Evolutionary conservation across 2,329 filamentous ascomycete genomes (phyloP), one percentile per base, ranked within the genome.

Genomic region (Botrytis cinerea): DNA sequence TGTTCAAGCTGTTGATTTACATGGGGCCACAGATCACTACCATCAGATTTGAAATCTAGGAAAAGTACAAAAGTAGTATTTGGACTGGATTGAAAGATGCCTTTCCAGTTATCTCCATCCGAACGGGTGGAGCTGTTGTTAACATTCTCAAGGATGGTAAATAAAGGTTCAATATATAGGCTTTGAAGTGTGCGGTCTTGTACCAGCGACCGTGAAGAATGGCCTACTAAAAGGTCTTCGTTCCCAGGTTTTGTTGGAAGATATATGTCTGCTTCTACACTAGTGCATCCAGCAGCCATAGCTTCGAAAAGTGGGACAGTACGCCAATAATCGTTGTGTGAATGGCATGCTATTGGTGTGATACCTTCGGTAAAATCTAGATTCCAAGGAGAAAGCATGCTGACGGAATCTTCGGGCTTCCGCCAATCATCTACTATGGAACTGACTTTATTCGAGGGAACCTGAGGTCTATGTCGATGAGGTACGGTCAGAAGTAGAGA

Each of bases 181-280:
- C 85, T 85, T 70, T 86, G 81, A 8, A 91, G 83, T 5, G 88
- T 90, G 40, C 88, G 85, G 40, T 82, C 81, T 45, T 82, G 76
- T 20, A 85, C 88, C 25, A 91, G 81, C n/a, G 87, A 86, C 12
- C 82, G 83, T 70, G 83, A 76, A 76, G 87, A 86, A 77, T 91
- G 89, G 20, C 89, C 89, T 69, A 88, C 86, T 80, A 87, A 85
- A 25, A 90, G 82, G n/a, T 77, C 75, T 3, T 43, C 25, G 6
- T 71, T 64, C 12, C n/a, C 38, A 4, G 85, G 86, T 43, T 81
- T 85, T 73, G 89, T 86, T 71, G 86, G 84, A 51, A 90, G 81
- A 86, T 87, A 90, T 40, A 90, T 87, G 80, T 91, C 88, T 3
- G 87, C 88, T 81, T 91, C 89, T 2, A 87, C 86, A 4, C 85